Conservation (phyloP, 805 yeast species). For the Wickerhamiella occidentalis region DNA sequence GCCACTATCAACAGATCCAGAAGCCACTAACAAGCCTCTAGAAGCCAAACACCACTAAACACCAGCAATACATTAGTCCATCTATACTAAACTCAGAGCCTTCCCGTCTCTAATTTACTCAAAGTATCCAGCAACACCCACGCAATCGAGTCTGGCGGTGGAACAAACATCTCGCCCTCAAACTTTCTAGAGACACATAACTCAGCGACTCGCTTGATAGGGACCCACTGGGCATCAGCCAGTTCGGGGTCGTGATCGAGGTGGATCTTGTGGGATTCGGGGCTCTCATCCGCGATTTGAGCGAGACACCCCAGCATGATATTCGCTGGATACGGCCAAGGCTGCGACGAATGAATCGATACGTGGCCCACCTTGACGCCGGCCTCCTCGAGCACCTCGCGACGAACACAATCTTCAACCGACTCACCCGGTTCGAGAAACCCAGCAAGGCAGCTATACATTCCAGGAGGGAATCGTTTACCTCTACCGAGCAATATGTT, state of each 20-base stretch:
- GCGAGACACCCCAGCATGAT: conserved; percentile 89
- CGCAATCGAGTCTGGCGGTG: conserved; percentile 29
- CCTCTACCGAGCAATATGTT: conserved; percentile 61
- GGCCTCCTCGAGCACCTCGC: conserved; percentile 95
- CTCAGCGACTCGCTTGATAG: conserved; percentile 38
- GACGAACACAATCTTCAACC: conserved; percentile 69
- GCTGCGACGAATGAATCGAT: conserved; percentile 61
- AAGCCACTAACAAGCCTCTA: too few species aligned
- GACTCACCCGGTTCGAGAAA: conserved; percentile 94
- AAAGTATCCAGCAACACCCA: conserved; percentile 23
- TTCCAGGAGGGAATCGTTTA: conserved; percentile 43
- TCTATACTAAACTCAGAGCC: not conserved
- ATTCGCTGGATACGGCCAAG: conserved; percentile 96
- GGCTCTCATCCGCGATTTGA: conserved; percentile 51
- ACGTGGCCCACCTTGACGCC: conserved; percentile 59
- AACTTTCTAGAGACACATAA: conserved; percentile 21
- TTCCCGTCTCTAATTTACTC: not conserved
- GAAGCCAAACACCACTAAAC: too few species aligned
- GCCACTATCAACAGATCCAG: too few species aligned
- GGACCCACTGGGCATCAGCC: conserved; percentile 78
- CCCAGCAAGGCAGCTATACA: conserved; percentile 87
- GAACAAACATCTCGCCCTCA: conserved; percentile 20
- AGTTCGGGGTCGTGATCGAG: conserved; percentile 79
- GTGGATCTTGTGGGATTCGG: conserved; percentile 34
- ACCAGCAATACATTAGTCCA: too few species aligned